Conservation (phyloP, 257 asterid species). For the Asclepias syriaca region DNA sequence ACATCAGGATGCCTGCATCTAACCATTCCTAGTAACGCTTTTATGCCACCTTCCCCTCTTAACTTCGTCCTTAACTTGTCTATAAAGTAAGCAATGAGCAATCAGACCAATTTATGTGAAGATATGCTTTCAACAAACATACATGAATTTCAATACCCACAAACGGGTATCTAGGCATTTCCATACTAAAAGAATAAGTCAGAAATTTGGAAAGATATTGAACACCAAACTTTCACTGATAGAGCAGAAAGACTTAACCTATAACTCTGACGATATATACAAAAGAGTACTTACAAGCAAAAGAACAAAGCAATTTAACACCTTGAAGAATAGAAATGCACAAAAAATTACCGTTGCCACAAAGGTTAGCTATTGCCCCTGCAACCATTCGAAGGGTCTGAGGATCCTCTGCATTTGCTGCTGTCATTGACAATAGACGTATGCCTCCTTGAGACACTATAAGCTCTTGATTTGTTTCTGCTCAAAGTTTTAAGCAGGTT, state of each 20-base stretch:
- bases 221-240: background rate
- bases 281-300: background rate
- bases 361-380: conserved; percentile 85
- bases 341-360: conserved; percentile 64
- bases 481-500: conserved; percentile 7
- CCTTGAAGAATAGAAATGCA: background rate
- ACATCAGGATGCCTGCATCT: conserved; percentile 80
- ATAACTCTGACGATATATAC: background rate
- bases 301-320: conserved; percentile 1
- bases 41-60: conserved; percentile 70
- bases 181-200: background rate
- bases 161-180: background rate
- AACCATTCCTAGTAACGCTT: conserved; percentile 75
- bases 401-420: conserved; percentile 70
- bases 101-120: background rate
- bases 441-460: conserved; percentile 76
- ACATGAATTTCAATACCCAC: background rate
- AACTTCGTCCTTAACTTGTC: conserved; percentile 61
- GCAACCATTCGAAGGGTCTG: conserved; percentile 95
- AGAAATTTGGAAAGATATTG: background rate
- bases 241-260: background rate
- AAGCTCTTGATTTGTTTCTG: conserved; percentile 87
- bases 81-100: conserved; percentile 14
- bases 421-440: conserved; percentile 57
- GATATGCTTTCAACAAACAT: background rate